Conservation (phyloP, 441 rosid species). For the Populus tomentosa region DNA sequence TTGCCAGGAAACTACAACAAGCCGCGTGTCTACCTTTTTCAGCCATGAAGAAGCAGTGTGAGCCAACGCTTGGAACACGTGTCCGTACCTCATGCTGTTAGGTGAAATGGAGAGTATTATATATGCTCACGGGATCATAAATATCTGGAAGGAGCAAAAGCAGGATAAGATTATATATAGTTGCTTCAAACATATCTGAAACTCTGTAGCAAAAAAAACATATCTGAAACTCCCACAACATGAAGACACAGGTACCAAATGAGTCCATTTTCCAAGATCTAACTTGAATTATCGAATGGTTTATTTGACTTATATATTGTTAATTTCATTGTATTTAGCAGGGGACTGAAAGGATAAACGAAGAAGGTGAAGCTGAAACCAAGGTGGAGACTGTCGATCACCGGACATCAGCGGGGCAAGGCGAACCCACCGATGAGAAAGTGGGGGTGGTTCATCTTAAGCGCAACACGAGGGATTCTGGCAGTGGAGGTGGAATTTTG, state of each 20-base stretch:
- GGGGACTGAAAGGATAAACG: conserved; percentile 28
- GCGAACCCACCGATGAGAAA: conserved; percentile 26
- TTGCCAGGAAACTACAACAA: background rate
- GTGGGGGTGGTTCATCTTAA: conserved; percentile 38
- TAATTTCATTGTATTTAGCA: background rate
- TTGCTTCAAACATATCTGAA: background rate
- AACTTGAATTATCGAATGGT: background rate
- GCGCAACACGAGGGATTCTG: conserved; percentile 13
- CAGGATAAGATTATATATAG: background rate
- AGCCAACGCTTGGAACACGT: conserved; percentile 25
- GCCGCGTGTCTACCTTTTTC: conserved; percentile 14
- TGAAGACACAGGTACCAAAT: conserved; percentile 22
- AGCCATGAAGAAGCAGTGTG: conserved; percentile 2
- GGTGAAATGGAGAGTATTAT: background rate
- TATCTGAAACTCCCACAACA: conserved; percentile 7
- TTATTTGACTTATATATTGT: background rate
- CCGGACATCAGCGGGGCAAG: conserved; percentile 27
- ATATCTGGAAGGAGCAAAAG: background rate
- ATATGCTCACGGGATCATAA: too few species aligned
- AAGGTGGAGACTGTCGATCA: conserved; percentile 34
- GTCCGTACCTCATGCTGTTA: conserved; percentile 11
- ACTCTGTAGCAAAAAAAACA: background rate
- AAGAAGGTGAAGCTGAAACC: conserved; percentile 28
- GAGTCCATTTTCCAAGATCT: background rate
- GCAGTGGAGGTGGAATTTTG: conserved; percentile 8